Conservation (phyloP, 257 asterid genomes). For the Rauvolfia tetraphylla region DNA sequence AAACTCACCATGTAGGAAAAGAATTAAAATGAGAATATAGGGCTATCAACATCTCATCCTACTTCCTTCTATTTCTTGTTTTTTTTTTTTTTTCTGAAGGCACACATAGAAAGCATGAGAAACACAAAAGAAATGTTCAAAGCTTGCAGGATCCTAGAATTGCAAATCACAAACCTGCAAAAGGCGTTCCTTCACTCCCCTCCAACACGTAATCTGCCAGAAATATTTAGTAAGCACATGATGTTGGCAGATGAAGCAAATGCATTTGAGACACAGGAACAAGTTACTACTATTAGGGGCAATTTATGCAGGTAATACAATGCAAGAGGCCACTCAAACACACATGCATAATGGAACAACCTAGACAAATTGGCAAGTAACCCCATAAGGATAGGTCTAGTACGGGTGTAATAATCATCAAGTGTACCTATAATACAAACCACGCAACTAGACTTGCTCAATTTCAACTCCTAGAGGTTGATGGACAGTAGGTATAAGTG, state of each 20-base stretch:
- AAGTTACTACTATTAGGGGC: background rate
- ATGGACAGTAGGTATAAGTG: background rate
- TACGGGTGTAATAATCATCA: background rate
- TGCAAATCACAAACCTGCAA: slow-evolving; percentile 67
- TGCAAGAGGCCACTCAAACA: background rate
- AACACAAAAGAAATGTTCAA: background rate
- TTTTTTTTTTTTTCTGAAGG: background rate
- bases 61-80: too few species aligned
- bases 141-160: background rate
- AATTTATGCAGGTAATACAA: background rate
- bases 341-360: background rate
- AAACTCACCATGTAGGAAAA: background rate
- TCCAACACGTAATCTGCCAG: slow-evolving; percentile 94
- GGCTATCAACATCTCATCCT: background rate
- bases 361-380: background rate
- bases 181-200: slow-evolving; percentile 98
- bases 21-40: background rate
- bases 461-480: background rate
- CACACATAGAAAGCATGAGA: background rate
- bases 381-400: background rate
- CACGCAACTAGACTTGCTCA: background rate
- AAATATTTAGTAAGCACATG: slow-evolving; percentile 18
- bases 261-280: background rate
- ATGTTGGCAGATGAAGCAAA: background rate
- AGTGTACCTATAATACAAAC: background rate